Evolutionary conservation across 2,329 filamentous ascomycete species (phyloP), one percentile per base, ranked within the genome.

Genomic region (Graphiopsis chlorocephala): DNA sequence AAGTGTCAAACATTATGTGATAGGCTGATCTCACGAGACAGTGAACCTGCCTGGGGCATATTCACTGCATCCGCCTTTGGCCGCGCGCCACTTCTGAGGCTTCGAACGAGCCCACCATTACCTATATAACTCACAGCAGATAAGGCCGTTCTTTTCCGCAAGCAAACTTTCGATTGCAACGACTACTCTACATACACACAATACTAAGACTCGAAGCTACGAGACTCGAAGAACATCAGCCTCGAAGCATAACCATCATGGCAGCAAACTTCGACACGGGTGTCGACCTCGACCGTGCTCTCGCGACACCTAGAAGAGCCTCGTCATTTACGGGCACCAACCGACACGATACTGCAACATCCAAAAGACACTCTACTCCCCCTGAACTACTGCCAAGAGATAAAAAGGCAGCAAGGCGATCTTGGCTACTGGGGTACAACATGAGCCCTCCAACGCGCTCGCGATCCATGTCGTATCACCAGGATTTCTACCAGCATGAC

Each of bases 351-450:
- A 20, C 48, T 3, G 20, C 11, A 8, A 4, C 23, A 1, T 31
- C 48, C 15, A 55, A 42, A 31, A n/a, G 48, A 33, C 48, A 53
- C 5, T 55, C 60, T 14, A 62, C 48, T 12, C 60, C 59, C 2
- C 45, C 60, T 10, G 20, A 35, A 31, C 33, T 45, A 26, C 48
- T 35, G 23, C 25, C 35, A n/a, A 25, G 25, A 31, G 25, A 28
- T 3, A 29, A 28, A 2, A 62, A 45, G 8, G 26, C 42, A 23
- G 0, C 42, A 20, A 23, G 31, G 15, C 31, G 48, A 31, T 62
- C 60, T 10, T 45, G 48, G 35, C 48, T 62, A 23, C 25, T 62
- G 6, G 48, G 33, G 3, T 62, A 62, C 48, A 62, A 29, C 48
- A 62, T 62, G 60, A 35, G 29, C 12, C 33, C 23, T 1, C 20